Conservation (phyloP, 2,329 filamentous ascomycete genomes). For the Myriosclerotinia duriaeana region DNA sequence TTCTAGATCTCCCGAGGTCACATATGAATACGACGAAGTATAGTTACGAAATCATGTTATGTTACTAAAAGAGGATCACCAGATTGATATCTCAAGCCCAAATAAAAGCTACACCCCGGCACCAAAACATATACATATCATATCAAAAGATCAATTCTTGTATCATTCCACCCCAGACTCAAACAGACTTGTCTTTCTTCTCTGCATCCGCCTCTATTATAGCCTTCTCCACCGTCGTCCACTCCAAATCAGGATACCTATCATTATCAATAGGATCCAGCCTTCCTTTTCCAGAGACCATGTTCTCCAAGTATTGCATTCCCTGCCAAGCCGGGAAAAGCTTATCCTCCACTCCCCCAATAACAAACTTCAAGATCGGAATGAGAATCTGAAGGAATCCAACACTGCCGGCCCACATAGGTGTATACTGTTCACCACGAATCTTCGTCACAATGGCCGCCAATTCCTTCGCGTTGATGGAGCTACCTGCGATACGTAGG, state of each 20-base stretch:
- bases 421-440: slow-evolving; percentile 22
- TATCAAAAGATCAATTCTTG: background rate
- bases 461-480: slow-evolving; percentile 20
- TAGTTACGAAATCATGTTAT: background rate
- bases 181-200: background rate
- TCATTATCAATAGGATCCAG: slow-evolving; percentile 24
- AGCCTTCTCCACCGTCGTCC: slow-evolving; percentile 21
- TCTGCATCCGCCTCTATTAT: slow-evolving; percentile 20
- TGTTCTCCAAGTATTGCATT: slow-evolving; percentile 26
- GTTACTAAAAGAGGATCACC: background rate
- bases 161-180: background rate
- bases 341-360: slow-evolving; percentile 18
- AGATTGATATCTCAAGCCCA: background rate
- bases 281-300: slow-evolving; percentile 24
- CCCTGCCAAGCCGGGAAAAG: slow-evolving; percentile 23
- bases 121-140: background rate
- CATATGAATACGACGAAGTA: background rate
- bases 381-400: slow-evolving; percentile 22
- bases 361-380: slow-evolving; percentile 21
- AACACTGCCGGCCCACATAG: slow-evolving; percentile 24
- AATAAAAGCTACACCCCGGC: background rate
- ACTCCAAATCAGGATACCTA: slow-evolving; percentile 23
- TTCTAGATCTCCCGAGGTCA: background rate
- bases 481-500: slow-evolving; percentile 25
- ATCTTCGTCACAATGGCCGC: slow-evolving; percentile 20